Base-by-base conservation (phyloP, 1,284 basidiomycete species). In the Ganoderma resinaceum region DNA sequence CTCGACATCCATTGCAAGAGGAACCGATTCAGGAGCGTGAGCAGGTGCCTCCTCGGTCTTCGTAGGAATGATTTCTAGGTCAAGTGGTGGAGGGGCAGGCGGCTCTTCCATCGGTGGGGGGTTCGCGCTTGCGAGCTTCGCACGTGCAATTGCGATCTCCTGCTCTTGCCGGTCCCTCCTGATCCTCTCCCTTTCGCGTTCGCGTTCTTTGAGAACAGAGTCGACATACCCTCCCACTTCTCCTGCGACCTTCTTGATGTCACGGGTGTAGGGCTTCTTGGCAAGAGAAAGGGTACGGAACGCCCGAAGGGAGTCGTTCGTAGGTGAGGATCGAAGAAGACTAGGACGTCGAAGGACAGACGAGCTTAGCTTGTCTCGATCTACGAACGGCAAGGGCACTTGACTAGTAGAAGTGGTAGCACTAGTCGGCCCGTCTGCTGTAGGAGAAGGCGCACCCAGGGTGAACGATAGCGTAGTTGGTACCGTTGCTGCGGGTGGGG, bases 141-240 rank as follows among this genome's bases (percentile, higher is more conserved):
- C 70, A 9, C 68, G 68, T 42, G 70, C 64, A 29, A 53, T 63
- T 12, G 72, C 66, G 20, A 62, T 62, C 23, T 73, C 72, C 40
- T 73, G 72, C 53, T 73, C 72, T 58, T 80, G 76, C n/a, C 90
- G 82, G 76, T 91, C 91, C 59, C 85, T 81, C 70, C 87, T 86
- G 62, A 93, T 82, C 18, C 91, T 83, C 72, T 94, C 92, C 3
- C 92, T 83, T 76, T 93, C 92, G 63, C 82, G 83, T 68, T 94
- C 92, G 8, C 92, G 82, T 70, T 93, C 91, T 68, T 86, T 86
- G 1, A 88, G 89, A 2, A 93, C 86, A 6, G 86, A 86, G 68
- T 93, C 92, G 2, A 94, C 90, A 74, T 90, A 94, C 1, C 81
- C 82, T 31, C 87, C 87, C 16, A 91, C 86, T 75, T 91, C 89